Base-by-base conservation (phyloP, 2,329 filamentous ascomycete genomes). In the Fusarium foetens region DNA sequence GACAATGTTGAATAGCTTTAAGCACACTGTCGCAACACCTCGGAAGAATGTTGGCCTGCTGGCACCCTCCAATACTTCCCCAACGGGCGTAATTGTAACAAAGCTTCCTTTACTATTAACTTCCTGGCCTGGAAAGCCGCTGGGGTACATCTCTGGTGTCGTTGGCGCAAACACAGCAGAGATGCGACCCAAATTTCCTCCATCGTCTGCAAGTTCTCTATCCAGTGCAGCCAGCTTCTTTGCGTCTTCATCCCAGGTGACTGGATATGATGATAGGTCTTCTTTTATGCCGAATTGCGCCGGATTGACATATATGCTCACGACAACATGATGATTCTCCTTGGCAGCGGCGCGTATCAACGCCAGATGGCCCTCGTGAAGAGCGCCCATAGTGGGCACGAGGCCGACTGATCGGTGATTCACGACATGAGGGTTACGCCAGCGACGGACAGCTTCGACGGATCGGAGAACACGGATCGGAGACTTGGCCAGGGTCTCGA, bases 321-420 rank as follows among this genome's bases (percentile, higher is more conserved):
- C 93, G 69, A 98, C 91, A 63, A 98, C 93, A 75, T 94, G 89
- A 73, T 93, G 92, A 83, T 94, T 96, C 77, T 97, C 94, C 52
- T 87, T 85, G 3, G 95, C 95, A 6, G 96, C 96, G 75, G 91
- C 89, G 66, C 94, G 92, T 77, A 97, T 92, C 27, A 99, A 88
- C 7, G 93, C 93, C 57, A 97, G 83, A 83, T 99, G 96, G 43
- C 96, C 96, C 61, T 91, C 89, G 82, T 99, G 96, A n/a, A 99
- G 88, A 54, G 96, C 96, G 70, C 96, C 96, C 96, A 99, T 98
- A 36, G 96, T 99, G 3, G 96, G 96, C 39, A 99, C 94, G 33
- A 99, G 90, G 66, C 93, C 94, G 64, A 99, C 91, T 48, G 91
- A 91, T 63, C 92, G 89, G 75, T 92, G 88, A 77, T 90, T 86